Evolutionary conservation across 176 grass and related monocot genomes (phyloP).

Genomic region (Zoysia pacifica): DNA sequence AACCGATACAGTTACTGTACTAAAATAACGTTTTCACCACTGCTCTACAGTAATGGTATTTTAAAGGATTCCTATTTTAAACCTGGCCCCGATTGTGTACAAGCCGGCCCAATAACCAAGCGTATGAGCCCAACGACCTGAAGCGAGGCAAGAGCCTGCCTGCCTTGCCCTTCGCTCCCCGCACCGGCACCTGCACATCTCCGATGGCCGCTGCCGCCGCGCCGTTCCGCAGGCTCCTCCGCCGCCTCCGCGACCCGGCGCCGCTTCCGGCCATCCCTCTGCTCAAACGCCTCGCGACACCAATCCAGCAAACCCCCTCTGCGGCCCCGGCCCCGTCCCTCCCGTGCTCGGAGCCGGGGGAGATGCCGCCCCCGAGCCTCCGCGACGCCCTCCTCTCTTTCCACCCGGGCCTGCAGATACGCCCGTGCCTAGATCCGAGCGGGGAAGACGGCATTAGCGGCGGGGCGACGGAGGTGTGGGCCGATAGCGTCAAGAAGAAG

Average conservation of each 20-base stretch:
- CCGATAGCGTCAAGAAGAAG: slow-evolving; percentile 99
- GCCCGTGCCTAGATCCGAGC: slow-evolving; percentile 38
- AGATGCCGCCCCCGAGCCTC: slow-evolving; percentile 22
- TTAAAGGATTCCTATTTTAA: no score
- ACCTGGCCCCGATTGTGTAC: no score
- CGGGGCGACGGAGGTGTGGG: slow-evolving; percentile 53
- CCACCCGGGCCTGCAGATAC: slow-evolving; percentile 41
- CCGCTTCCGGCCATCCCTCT: slow-evolving; percentile 33
- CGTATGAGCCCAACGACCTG: not conserved
- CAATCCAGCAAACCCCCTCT: not conserved
- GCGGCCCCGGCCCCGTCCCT: not conserved
- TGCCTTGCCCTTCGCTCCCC: not conserved
- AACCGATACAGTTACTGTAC: no score
- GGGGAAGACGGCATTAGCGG: not conserved
- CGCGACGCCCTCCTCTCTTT: slow-evolving; percentile 45
- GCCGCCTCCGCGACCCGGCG: slow-evolving; percentile 31
- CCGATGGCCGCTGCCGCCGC: slow-evolving; percentile 51
- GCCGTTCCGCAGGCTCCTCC: slow-evolving; percentile 41
- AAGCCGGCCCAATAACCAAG: no score
- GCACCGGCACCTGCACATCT: not conserved
- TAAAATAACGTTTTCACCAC: no score
- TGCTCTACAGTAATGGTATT: no score
- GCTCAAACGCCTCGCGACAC: slow-evolving; percentile 28
- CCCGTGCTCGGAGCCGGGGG: not conserved
- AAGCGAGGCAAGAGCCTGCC: slow-evolving; percentile 1